Evolutionary conservation across 78 protist species (phyloP).

Genomic region (Dictyostelium capitatum): DNA sequence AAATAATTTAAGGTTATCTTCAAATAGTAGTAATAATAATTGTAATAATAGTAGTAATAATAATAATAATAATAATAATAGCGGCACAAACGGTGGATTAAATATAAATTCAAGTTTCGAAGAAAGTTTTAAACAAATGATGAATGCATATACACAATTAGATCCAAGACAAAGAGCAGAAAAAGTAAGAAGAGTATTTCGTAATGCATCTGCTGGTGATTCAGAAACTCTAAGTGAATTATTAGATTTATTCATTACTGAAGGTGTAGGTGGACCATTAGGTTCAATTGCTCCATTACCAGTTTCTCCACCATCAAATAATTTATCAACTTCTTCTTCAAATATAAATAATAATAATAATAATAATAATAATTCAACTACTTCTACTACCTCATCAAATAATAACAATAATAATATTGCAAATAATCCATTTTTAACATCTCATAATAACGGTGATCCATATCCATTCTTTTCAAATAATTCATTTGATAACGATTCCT

Average conservation of each 20-base stretch:
- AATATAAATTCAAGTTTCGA: conserved; percentile 33
- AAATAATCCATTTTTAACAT: conserved; percentile 6
- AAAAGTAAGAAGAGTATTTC: conserved; percentile 64
- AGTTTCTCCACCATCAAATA: background rate
- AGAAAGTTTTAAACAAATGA: conserved; percentile 67
- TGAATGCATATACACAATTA: conserved; percentile 51
- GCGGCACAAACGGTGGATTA: too few relatives aligned
- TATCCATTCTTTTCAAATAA: conserved; percentile 54
- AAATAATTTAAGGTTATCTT: background rate
- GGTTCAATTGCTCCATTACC: conserved; percentile 65
- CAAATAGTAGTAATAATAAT: background rate
- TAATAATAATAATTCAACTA: conserved; percentile 17
- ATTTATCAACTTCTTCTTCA: background rate
- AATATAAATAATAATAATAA: conserved; percentile 5
- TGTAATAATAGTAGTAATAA: background rate
- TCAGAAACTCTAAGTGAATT: conserved; percentile 46
- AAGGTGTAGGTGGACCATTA: conserved; percentile 68
- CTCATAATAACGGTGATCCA: conserved; percentile 1
- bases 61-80: background rate
- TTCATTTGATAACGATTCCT: conserved; percentile 65
- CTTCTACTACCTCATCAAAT: background rate
- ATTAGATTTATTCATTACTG: conserved; percentile 55
- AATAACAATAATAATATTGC: background rate
- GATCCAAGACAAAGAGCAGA: conserved; percentile 78
- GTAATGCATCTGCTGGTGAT: conserved; percentile 41